These are phyloP conservation scores for Monoraphidium neglectum DNA, from an alignment of 139 green algal species.

Conservation along the genomic window DNA sequence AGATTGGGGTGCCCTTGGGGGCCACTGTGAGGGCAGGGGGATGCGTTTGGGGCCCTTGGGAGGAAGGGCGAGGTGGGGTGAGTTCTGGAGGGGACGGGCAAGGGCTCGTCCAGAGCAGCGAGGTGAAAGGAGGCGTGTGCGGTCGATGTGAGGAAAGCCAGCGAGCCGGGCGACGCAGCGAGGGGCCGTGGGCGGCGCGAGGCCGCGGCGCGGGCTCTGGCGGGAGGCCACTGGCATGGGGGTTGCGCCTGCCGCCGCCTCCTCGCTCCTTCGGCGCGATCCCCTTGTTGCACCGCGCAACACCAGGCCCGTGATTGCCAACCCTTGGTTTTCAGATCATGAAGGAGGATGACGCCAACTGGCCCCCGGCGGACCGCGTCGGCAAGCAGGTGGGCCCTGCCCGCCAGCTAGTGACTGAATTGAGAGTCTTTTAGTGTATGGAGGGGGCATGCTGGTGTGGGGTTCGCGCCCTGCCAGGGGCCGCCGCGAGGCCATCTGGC, in stretches of 20 bases:
- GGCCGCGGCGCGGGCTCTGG: too few relatives aligned
- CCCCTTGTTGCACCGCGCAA: too few relatives aligned
- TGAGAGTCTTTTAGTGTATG: too few relatives aligned
- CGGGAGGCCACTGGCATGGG: not conserved
- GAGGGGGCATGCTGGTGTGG: too few relatives aligned
- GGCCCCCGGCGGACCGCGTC: conserved; percentile 89
- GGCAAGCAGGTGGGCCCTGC: too few relatives aligned
- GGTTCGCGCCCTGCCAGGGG: too few relatives aligned
- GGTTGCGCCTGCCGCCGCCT: not conserved
- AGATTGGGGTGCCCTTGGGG: not conserved
- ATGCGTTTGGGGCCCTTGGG: not conserved
- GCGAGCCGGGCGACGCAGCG: not conserved
- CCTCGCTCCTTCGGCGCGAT: too few relatives aligned
- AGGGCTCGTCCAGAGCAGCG: too few relatives aligned
- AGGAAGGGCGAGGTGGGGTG: not conserved
- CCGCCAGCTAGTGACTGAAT: too few relatives aligned
- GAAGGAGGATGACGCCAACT: conserved; percentile 96
- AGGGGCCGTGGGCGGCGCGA: too few relatives aligned
- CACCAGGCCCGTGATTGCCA: too few relatives aligned
- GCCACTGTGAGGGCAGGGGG: not conserved
- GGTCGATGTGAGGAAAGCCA: not conserved
- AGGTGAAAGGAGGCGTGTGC: not conserved
- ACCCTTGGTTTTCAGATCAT: conserved; percentile 71
- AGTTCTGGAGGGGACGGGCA: not conserved
- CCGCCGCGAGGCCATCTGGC: too few relatives aligned